Conservation (phyloP, 768 basidiomycete species). For the Hygrophoropsis aurantiaca region DNA sequence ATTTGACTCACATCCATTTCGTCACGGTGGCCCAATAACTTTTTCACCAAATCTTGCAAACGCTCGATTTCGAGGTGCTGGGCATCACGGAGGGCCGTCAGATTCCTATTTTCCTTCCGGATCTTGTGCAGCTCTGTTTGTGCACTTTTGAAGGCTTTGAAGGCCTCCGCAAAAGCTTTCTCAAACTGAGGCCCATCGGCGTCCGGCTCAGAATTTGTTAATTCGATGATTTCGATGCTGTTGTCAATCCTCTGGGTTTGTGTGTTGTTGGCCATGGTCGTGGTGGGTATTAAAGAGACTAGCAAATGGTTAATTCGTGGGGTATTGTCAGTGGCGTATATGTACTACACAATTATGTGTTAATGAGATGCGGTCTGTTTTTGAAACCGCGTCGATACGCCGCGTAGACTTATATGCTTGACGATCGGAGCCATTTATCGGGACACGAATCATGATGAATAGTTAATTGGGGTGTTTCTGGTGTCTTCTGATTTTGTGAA, state of each 20-base stretch:
- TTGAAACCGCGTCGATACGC: no score
- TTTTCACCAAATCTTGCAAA: constrained; percentile 4
- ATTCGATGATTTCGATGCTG: background rate
- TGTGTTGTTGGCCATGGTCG: background rate
- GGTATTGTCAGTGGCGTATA: no score
- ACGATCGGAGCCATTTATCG: no score
- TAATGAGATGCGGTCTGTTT: no score
- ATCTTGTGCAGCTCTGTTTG: background rate
- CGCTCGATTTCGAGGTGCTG: constrained; percentile 3
- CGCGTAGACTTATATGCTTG: background rate
- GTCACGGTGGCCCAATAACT: background rate
- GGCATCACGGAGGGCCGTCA: background rate
- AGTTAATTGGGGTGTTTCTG: no score
- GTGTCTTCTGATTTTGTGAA: no score
- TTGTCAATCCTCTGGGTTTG: background rate
- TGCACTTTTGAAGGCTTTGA: background rate
- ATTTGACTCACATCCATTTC: background rate
- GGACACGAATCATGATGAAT: no score
- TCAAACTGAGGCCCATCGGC: background rate
- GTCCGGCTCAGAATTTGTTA: background rate
- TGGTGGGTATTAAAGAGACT: no score
- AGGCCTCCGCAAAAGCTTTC: background rate
- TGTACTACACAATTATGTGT: no score
- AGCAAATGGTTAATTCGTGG: no score
- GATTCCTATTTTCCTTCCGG: background rate